Evolutionary conservation across 1,139 yeast genomes (phyloP), one percentile per base, ranked within the genome.

Genomic region (Kodamaea arcana): DNA sequence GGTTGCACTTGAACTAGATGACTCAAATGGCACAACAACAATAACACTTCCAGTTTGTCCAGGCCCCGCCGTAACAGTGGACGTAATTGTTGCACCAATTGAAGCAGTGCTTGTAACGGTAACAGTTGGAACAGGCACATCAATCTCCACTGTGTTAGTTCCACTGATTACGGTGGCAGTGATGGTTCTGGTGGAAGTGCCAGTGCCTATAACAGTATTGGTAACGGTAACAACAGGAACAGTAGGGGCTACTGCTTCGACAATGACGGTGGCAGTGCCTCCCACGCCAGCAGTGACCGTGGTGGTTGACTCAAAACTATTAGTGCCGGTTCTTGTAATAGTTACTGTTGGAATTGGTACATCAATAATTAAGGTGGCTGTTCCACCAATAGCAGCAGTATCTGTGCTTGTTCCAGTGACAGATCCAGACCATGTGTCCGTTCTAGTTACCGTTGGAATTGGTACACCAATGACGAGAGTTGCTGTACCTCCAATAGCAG

Each of bases 171-270:
- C 30, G 4, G 31, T 15, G 8, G 32, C 42, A 3, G 38, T 28
- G 14, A 33, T 31, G 4, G 45, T 43, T 12, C 42, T 33, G 3
- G 49, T 40, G 16, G 40, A 26, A 10, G 37, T 32, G 7, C 15
- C 33, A 2, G 33, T 12, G 4, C 35, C 35, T 12, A 42, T 34
- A 31, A 46, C 34, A 9, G 52, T 44, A 1, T 37, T 18, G 3
- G 50, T 46, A 2, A 37, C 33, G 1, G 45, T 41, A 8, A 44
- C 43, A 2, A 37, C 33, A 2, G 45, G 40, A 8, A 44, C 43
- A 5, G 39, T 38, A 12, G 57, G 50, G 15, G 15, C 24, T 2
- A 32, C 32, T 18, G 51, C 38, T 9, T 41, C 49, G 9, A 53
- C 41, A 1, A 39, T 26, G n/a, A 44, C 39, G 1, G 53, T 48